Conservation (phyloP, 176 grass and related monocot genomes). For the Carex cristatella region DNA sequence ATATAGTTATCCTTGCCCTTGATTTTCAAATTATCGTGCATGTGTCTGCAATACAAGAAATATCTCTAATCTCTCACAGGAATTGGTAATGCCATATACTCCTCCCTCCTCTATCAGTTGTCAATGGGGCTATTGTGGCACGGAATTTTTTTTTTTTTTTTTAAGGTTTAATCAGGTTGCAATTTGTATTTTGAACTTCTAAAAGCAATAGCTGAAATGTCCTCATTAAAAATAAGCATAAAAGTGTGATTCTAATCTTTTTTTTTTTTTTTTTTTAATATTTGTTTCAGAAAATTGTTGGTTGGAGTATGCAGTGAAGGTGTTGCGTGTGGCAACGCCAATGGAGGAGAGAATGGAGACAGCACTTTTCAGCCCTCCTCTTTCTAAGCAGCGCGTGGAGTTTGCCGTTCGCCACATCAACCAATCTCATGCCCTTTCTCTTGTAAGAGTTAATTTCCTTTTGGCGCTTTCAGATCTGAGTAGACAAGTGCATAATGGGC, state of each 20-base stretch:
- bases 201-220: background rate
- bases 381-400: slow-evolving; percentile 88
- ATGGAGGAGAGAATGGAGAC: slow-evolving; percentile 95
- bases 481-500: background rate
- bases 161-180: background rate
- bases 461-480: background rate
- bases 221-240: background rate
- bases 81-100: background rate
- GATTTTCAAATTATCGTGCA: background rate
- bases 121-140: background rate
- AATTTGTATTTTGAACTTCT: slow-evolving; percentile 4
- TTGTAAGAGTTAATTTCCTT: slow-evolving; percentile 31
- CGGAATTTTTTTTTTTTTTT: background rate
- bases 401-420: slow-evolving; percentile 77
- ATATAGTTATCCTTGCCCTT: background rate
- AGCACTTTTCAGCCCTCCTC: slow-evolving; percentile 71
- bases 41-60: background rate
- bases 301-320: slow-evolving; percentile 68
- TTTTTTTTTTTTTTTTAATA: slow-evolving; percentile 29
- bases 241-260: background rate
- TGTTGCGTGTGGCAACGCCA: slow-evolving; percentile 66
- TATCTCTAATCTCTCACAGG: background rate
- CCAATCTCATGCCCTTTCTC: slow-evolving; percentile 58
- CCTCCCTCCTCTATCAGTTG: background rate
- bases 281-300: slow-evolving; percentile 45